phyloP scores from a whole-genome alignment of 768 basidiomycete genomes.

The Termitomyces sp. region DNA sequence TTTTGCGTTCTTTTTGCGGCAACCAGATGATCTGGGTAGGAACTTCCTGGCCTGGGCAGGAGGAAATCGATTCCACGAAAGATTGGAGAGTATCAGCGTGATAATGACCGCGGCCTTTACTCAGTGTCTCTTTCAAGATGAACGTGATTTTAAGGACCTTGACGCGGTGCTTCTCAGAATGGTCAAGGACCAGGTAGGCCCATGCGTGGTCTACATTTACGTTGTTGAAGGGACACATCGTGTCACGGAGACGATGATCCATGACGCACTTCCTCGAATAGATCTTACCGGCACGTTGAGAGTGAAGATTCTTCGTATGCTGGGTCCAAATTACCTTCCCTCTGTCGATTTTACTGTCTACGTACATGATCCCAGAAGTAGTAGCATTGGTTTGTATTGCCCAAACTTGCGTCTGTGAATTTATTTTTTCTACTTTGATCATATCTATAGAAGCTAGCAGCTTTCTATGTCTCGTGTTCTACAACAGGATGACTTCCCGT shows the following conservation, averaged over 20 bases:
- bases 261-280: background rate
- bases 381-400: background rate
- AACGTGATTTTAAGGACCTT: background rate
- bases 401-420: background rate
- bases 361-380: background rate
- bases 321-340: background rate
- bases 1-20: background rate
- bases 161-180: background rate
- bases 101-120: background rate
- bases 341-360: background rate
- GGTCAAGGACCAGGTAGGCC: background rate
- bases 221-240: background rate
- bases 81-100: background rate
- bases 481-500: too few species aligned
- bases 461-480: background rate
- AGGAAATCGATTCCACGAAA: background rate
- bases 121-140: background rate
- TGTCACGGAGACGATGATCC: background rate
- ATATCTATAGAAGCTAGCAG: background rate
- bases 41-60: background rate
- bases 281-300: background rate
- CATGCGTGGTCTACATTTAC: background rate
- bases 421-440: background rate
- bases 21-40: background rate
- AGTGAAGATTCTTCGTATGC: background rate